Base-by-base conservation (phyloP, 768 basidiomycete species). In the Podaxis carcinomalis region DNA sequence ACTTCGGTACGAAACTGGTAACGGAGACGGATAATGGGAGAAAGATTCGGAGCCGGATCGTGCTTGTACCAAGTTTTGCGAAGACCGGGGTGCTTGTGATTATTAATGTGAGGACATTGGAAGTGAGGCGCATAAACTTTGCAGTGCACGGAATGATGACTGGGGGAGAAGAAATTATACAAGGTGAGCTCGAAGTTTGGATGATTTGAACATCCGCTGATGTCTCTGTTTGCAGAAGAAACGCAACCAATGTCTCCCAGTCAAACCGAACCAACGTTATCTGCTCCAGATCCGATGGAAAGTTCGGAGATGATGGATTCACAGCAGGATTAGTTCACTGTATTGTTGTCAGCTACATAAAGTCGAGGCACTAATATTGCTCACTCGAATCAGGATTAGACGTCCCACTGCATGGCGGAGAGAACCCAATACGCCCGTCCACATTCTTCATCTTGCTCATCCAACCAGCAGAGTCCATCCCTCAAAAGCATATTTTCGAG, bases 381-480 rank as follows among this genome's bases (percentile, higher is more conserved):
- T 39, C 49, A 52, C 32, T 44, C 13, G 52, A 16, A 16, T 5
- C 42, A 16, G 6, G 16, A 51, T 72, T 71, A 89, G 56, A 83
- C 75, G 61, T 92, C 89, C 92, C 93, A 97, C 61, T 82, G 82
- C 83, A 96, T 90, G 2, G 89, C 89, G 11, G 91, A 92, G 1
- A 90, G 89, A 10, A 96, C 80, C 94, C 94, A 98, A 70, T 93
- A 96, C 23, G 86, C 84, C 60, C 80, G 79, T 28, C 86, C 85
- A 32, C 75, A 77, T 14, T 69, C 70, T 65, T 86, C 84, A 56
- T 90, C 92, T 73, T 97, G 94, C 25, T 92, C 88, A 68, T 99
- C 97, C 32, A 98, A 69, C 97, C 97, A 99, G 61, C 93, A 95
- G 25, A 96, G 76, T 1, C 95, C 96, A 64, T 98, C 95, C 27